Conservation (phyloP, 23 red algal genomes). For the Gracilaria gracilis region DNA sequence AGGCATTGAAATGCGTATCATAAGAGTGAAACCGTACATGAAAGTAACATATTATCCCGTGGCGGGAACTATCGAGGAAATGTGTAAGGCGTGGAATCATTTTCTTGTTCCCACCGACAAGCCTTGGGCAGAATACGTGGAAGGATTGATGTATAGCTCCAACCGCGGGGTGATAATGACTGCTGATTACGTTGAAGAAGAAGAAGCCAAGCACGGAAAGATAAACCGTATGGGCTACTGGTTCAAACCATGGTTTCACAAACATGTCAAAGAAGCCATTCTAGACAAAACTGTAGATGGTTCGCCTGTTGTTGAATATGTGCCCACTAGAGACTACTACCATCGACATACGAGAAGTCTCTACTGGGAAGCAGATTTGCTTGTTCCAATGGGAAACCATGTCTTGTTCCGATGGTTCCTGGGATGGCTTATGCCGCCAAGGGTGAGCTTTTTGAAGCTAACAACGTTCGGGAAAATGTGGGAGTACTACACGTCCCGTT, state of each 20-base stretch:
- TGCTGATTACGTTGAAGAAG: constrained; percentile 60
- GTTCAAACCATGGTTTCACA: constrained; percentile 82
- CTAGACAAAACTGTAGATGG: constrained; percentile 58
- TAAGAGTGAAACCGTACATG: constrained; percentile 67
- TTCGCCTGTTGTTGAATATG: constrained; percentile 71
- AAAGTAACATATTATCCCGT: constrained; percentile 74
- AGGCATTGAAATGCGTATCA: constrained; percentile 68
- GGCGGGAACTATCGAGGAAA: constrained; percentile 51
- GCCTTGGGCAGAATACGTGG: constrained; percentile 75
- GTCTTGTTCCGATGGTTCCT: constrained; percentile 61
- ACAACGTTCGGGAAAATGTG: constrained; percentile 72
- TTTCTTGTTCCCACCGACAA: constrained; percentile 68
- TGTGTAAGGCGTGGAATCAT: constrained; percentile 66
- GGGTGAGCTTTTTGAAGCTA: constrained; percentile 78
- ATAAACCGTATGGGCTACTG: constrained; percentile 67
- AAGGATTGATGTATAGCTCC: constrained; percentile 63
- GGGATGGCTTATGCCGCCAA: constrained; percentile 82
- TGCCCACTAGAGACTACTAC: constrained; percentile 78
- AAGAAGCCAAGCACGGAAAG: constrained; percentile 28
- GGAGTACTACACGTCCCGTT: constrained; percentile 65
- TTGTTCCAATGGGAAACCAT: constrained; percentile 77
- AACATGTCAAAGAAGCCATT: constrained; percentile 69
- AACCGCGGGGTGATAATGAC: constrained; percentile 66
- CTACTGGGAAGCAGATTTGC: constrained; percentile 75
- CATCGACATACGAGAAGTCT: constrained; percentile 76